Percentiles rank a stretch among this genome's conserved stretches.
These are phyloP conservation scores for Geotrichum klebahnii DNA, from an alignment of 1,139 yeast genomes.

Conservation along the genomic window DNA sequence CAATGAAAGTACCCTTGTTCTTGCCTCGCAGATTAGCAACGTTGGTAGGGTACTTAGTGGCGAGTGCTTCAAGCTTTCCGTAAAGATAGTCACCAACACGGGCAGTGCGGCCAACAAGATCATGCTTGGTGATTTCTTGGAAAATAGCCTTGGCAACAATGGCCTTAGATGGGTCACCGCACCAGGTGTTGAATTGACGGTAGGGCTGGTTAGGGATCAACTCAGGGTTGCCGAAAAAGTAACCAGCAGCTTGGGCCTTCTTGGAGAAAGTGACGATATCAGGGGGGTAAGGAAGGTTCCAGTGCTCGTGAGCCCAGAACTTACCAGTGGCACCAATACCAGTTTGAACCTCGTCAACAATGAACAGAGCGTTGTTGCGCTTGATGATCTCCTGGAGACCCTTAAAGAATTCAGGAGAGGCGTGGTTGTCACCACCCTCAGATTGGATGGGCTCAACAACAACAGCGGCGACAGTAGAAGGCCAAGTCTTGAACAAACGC, in stretches of 20 bases:
- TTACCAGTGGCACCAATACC: conserved; percentile 84
- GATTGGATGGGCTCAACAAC: conserved; percentile 79
- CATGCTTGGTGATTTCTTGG: conserved; percentile 57
- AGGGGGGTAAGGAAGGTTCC: conserved; percentile 65
- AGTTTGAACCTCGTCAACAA: conserved; percentile 81
- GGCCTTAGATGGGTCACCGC: conserved; percentile 82
- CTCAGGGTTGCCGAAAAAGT: conserved; percentile 67
- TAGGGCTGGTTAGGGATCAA: conserved; percentile 66
- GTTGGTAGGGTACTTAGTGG: conserved; percentile 49
- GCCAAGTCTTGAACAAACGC: conserved; percentile 53
- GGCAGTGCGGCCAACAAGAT: conserved; percentile 53
- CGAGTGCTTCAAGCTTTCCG: conserved; percentile 49
- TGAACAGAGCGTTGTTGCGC: conserved; percentile 63
- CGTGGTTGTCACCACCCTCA: conserved; percentile 88
- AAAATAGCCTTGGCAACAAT: conserved; percentile 68
- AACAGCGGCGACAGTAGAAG: conserved; percentile 67
- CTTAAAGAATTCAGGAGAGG: conserved; percentile 69
- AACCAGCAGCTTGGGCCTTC: conserved; percentile 84
- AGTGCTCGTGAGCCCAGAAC: conserved; percentile 85
- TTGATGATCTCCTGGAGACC: conserved; percentile 68
- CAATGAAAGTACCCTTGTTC: conserved; percentile 71
- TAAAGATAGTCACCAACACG: conserved; percentile 63
- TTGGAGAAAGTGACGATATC: conserved; percentile 81
- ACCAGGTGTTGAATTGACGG: conserved; percentile 89
- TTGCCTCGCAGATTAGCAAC: conserved; percentile 66